Evolutionary conservation across 2,329 filamentous ascomycete genomes (phyloP), one percentile per base, ranked within the genome.

Genomic region (Meredithiella fracta): DNA sequence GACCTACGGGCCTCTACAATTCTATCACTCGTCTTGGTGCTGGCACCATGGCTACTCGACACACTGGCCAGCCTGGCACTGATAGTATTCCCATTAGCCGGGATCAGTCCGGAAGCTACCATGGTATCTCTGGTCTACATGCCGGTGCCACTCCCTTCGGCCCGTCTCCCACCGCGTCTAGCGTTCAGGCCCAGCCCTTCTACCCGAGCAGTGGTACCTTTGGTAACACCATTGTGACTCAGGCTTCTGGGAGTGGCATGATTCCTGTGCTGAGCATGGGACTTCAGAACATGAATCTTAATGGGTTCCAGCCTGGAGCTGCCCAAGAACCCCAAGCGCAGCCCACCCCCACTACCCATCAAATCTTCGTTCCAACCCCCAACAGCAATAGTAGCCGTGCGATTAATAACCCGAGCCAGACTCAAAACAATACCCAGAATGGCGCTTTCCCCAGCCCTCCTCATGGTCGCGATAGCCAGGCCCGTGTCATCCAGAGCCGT

Each of bases 131-230:
- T 9, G 22, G 51, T 61, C 74, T 96, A 38, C 90, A 96, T 63
- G 84, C 83, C 50, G 90, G 77, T 65, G 86, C 87, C 55, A 73
- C 85, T 49, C 77, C 88, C 0, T 96, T 94, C 65, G 86, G 85
- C 6, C 83, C 86, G 56, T 63, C 64, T 54, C 63, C 66, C 20
- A 8, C 22, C 6, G 17, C 22, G 11, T 7, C 47, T 11, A 38
- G 40, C 8, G 40, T 25, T 6, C 53, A 55, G 8, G 61, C 64
- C 5, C 62, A 59, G 66, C 67, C 59, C 15, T 68, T 66, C 59
- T 69, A 67, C 58, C 62, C 65, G 5, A 20, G 31, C 4, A 38
- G 60, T 23, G 65, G 63, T 26, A 64, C 62, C 31, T 69, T 59
- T 25, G 56, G 63, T 50, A 62, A 61, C 53, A 62, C 61, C 47